Base-by-base conservation (phyloP, 192 early-diverging fungal genomes). In the Fimicolochytrium jonesii region DNA sequence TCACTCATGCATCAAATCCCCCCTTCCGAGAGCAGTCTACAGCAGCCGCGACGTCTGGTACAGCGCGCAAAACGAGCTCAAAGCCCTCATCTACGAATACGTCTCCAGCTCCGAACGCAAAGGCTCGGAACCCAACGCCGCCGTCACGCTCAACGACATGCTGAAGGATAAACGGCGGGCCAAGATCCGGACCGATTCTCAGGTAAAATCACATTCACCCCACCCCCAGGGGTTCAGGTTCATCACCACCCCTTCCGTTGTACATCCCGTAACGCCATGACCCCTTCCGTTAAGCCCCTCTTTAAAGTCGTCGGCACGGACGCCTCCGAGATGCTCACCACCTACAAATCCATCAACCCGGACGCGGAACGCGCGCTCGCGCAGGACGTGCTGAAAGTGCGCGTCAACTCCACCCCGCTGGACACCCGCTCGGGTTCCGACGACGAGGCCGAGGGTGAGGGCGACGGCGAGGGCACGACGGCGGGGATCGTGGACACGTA, bases 401-500 rank as follows among this genome's bases (percentile, higher is more conserved):
- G 48, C 39, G n/a, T 41, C 39, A 41, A 41, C 39, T n/a, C 39
- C 39, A 41, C 39, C 39, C n/a, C 39, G 10, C 10, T 41, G 10
- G 39, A 41, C 10, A 10, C 39, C 39, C 10, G n/a, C 10, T 22
- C 22, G 2, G 44, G 33, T 22, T 30, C 35, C 2, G 53, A 15
- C 53, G 32, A 30, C 31, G 46, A 48, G 11, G 53, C 35, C 53
- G 59, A 61, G n/a, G 15, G 15, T 6, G 46, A 17, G n/a, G 25
- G 25, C 7, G 35, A 47, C 29, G 54, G 30, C 15, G 56, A 56
- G 11, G 64, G 47, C 5, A 18, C 55, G 11, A 29, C 66, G 11
- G 61, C 70, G 43, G 78, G 71, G 17, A 67, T 87, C 10, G 73
- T 85, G 44, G 87, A 90, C 64, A 78, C 82, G 56, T 89, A 86